Evolutionary conservation across 371 early-diverging fungal genomes (phyloP).

Genomic region (Mucor racemosus): DNA sequence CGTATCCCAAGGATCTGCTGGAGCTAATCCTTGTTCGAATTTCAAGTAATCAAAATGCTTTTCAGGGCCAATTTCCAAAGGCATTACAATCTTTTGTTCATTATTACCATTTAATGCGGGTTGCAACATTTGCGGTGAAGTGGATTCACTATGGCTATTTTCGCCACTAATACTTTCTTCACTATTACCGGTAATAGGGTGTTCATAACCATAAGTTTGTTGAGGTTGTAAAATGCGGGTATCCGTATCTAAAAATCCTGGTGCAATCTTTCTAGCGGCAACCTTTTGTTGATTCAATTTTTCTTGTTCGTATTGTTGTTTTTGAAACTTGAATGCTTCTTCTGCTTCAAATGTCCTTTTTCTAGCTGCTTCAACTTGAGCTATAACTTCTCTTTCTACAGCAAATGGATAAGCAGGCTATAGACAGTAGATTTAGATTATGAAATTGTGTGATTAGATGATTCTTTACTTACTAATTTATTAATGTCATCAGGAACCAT

Average conservation of each 20-base stretch:
- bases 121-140: slow-evolving; percentile 11
- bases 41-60: slow-evolving; percentile 61
- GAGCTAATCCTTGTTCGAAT: slow-evolving; percentile 74
- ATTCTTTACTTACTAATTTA: slow-evolving; percentile 34
- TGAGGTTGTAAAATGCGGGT: slow-evolving; percentile 55
- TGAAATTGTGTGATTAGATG: not conserved
- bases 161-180: not conserved
- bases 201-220: slow-evolving; percentile 41
- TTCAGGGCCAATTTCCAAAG: slow-evolving; percentile 10
- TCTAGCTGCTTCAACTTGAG: slow-evolving; percentile 35
- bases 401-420: slow-evolving; percentile 45
- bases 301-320: slow-evolving; percentile 38
- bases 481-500: slow-evolving; percentile 43
- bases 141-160: slow-evolving; percentile 1
- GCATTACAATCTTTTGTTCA: not conserved
- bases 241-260: slow-evolving; percentile 62
- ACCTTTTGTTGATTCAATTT: slow-evolving; percentile 46
- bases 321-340: slow-evolving; percentile 19
- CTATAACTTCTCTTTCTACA: slow-evolving; percentile 47
- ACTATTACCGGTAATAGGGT: slow-evolving; percentile 7
- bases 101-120: slow-evolving; percentile 2
- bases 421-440: not conserved
- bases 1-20: slow-evolving; percentile 78
- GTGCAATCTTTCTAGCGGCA: slow-evolving; percentile 62
- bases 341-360: slow-evolving; percentile 27